Conservation (phyloP, 2,329 filamentous ascomycete genomes). For the Fulvia fulva region DNA sequence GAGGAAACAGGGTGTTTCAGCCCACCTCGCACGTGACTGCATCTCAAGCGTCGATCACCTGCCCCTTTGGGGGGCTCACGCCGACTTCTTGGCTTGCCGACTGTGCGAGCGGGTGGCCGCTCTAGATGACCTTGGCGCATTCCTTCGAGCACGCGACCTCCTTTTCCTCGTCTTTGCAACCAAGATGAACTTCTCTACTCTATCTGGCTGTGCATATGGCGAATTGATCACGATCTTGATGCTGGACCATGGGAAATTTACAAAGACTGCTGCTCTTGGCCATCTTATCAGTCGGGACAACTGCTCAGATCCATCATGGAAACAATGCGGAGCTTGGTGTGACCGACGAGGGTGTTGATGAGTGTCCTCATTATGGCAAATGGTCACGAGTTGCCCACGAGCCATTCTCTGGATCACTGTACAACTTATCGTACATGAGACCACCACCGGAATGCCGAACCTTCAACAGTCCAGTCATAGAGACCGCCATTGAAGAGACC, state of each 20-base stretch:
- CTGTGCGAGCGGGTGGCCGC: neutral
- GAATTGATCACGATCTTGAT: neutral
- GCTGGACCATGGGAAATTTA: neutral
- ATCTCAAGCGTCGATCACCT: too few species aligned
- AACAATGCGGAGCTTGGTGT: constrained; percentile 16
- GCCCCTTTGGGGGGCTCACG: too few species aligned
- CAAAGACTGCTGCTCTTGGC: neutral
- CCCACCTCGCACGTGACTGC: too few species aligned
- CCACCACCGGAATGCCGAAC: constrained; percentile 42
- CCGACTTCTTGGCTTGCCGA: neutral
- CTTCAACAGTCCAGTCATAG: constrained; percentile 34
- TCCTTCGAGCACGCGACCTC: neutral
- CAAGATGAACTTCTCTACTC: too few species aligned
- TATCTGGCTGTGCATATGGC: neutral
- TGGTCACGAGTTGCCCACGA: constrained; percentile 37
- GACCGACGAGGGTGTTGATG: neutral
- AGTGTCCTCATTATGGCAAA: constrained; percentile 40
- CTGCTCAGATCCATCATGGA: constrained; percentile 2
- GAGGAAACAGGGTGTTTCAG: too few species aligned
- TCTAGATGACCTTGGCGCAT: neutral
- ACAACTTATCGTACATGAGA: constrained; percentile 42
- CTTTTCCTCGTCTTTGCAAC: neutral
- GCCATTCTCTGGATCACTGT: constrained; percentile 40
- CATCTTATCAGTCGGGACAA: neutral
- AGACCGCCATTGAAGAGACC: constrained; percentile 34